Conservation (phyloP, 371 early-diverging fungal species). For the Capniomyces stellatus region DNA sequence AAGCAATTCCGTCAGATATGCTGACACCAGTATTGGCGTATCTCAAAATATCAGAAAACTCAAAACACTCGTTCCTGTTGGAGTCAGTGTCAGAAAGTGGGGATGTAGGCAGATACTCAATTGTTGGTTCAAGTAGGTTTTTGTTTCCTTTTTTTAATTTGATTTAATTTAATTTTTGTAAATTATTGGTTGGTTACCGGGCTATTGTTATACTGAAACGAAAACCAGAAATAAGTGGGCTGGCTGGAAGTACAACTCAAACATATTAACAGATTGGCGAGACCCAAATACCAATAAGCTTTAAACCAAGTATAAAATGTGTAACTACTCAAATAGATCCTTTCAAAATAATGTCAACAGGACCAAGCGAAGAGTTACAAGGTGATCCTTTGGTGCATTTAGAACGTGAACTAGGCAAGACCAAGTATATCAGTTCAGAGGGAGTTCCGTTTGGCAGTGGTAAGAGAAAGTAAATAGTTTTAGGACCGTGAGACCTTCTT, state of each 20-base stretch:
- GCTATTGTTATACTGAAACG: no score
- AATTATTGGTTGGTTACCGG: slow-evolving; percentile 2
- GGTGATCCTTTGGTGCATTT: slow-evolving; percentile 81
- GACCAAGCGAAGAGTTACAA: slow-evolving; percentile 35
- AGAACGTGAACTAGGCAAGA: slow-evolving; percentile 55
- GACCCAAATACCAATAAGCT: background rate
- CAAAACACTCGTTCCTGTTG: slow-evolving; percentile 73
- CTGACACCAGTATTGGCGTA: slow-evolving; percentile 93
- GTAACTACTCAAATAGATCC: slow-evolving; percentile 38
- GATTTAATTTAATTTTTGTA: background rate
- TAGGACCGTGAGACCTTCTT: no score
- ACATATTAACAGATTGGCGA: no score
- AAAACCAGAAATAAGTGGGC: no score
- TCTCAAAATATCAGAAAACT: slow-evolving; percentile 60
- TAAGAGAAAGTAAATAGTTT: slow-evolving; percentile 35
- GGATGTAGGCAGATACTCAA: slow-evolving; percentile 84
- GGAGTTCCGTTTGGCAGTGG: slow-evolving; percentile 56
- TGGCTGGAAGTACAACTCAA: no score
- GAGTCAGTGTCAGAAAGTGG: slow-evolving; percentile 93
- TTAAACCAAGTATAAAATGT: background rate
- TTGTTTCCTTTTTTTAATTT: background rate
- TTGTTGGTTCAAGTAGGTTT: slow-evolving; percentile 67
- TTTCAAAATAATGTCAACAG: slow-evolving; percentile 61
- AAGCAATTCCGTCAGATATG: slow-evolving; percentile 71
- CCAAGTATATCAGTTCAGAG: slow-evolving; percentile 57